phyloP scores from a whole-genome alignment of 441 rosid genomes.

The Cnidoscolus chayamansa region DNA sequence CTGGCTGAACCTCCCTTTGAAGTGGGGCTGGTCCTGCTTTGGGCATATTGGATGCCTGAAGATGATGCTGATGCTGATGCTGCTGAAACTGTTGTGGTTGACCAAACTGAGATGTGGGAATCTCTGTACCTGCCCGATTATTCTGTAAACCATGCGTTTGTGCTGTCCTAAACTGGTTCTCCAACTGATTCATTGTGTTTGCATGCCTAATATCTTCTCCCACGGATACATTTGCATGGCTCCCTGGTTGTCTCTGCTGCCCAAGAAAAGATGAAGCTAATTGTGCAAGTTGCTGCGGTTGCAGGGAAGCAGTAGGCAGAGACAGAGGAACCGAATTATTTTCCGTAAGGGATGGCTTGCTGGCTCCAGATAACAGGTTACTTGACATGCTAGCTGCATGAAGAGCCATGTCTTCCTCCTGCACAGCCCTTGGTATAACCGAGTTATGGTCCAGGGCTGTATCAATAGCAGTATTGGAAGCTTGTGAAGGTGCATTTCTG shows the following conservation, averaged over 20 bases:
- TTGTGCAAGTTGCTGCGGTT: conserved; percentile 70
- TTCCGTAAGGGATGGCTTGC: conserved; percentile 18
- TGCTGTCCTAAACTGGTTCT: conserved; percentile 31
- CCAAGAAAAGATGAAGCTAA: conserved; percentile 67
- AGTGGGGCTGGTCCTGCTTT: conserved; percentile 23
- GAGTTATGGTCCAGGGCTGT: conserved; percentile 36
- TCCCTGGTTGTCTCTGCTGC: conserved; percentile 54
- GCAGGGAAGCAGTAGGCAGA: conserved; percentile 41
- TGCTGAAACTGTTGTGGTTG: conserved; percentile 51
- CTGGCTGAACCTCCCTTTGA: conserved; percentile 35
- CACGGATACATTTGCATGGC: conserved; percentile 29
- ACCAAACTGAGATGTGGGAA: conserved; percentile 41
- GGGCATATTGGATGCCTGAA: conserved; percentile 27
- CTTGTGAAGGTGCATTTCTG: conserved; percentile 43
- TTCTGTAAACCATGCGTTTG: conserved; percentile 45
- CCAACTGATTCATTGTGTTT: conserved; percentile 31
- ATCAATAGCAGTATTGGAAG: conserved; percentile 29
- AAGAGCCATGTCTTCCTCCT: conserved; percentile 35
- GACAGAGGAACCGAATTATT: conserved; percentile 29
- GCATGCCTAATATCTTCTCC: conserved; percentile 38
- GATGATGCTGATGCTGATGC: conserved; percentile 34
- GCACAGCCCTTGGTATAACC: conserved; percentile 34
- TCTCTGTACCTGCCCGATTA: conserved; percentile 38
- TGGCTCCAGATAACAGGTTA: conserved; percentile 31
- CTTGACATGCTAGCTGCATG: conserved; percentile 31